Conservation (phyloP, 139 green algal genomes). For the Monoraphidium neglectum region DNA sequence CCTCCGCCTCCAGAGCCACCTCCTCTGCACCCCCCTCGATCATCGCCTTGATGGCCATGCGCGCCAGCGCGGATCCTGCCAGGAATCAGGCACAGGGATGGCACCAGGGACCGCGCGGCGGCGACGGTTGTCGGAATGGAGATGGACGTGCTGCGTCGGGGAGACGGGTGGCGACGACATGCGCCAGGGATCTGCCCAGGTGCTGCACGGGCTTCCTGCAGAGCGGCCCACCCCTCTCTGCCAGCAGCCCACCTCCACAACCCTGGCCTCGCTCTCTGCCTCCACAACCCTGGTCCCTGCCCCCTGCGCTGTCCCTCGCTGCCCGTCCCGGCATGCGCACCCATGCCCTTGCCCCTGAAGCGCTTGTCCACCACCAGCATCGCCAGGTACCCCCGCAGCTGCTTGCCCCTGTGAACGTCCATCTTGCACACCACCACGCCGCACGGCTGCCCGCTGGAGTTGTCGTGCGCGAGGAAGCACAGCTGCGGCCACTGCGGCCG, state of each 20-base stretch:
- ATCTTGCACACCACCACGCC: conserved; percentile 94
- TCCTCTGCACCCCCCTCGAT: conserved; percentile 66
- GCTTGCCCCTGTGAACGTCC: conserved; percentile 71
- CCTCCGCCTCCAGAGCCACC: conserved; percentile 96
- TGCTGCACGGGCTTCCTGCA: too few species aligned
- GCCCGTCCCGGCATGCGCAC: conserved; percentile 39
- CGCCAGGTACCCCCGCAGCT: conserved; percentile 92
- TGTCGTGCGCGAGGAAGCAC: conserved; percentile 81
- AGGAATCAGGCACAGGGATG: too few species aligned
- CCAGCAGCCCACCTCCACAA: too few species aligned
- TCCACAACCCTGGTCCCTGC: too few species aligned
- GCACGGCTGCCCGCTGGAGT: neutral
- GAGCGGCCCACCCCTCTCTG: too few species aligned
- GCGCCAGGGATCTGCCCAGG: too few species aligned
- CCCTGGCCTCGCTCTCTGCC: neutral
- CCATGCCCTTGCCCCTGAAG: conserved; percentile 81
- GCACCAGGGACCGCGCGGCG: too few species aligned
- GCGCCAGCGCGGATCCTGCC: conserved; percentile 80
- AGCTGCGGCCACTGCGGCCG: conserved; percentile 94
- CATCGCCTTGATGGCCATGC: conserved; percentile 74
- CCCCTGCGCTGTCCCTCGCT: too few species aligned
- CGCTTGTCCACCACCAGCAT: conserved; percentile 96
- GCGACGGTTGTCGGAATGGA: too few species aligned
- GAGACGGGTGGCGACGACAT: too few species aligned
- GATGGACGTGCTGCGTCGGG: too few species aligned